Evolutionary conservation across 805 yeast species (phyloP).

Genomic region (Helenozyma baotianmanensis): DNA sequence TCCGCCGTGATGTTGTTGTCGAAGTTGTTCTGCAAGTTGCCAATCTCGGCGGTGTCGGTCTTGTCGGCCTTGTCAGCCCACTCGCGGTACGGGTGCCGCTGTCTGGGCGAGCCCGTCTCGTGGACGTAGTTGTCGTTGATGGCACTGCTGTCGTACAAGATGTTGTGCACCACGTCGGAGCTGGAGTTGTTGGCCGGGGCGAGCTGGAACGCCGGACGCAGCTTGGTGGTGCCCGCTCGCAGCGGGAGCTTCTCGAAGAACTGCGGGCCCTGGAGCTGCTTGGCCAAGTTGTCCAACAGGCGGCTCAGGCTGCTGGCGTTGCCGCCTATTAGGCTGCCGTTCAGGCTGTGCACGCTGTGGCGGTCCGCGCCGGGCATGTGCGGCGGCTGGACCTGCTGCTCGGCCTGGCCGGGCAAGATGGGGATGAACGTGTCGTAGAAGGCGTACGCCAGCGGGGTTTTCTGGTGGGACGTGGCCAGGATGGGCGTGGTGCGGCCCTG

Average conservation of each 20-base stretch:
- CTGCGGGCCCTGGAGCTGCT: constrained; percentile 31
- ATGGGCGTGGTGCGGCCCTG: no score
- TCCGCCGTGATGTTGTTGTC: constrained; percentile 12
- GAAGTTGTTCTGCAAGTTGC: constrained; percentile 20
- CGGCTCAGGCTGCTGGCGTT: constrained; percentile 2
- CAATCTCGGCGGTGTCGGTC: background rate
- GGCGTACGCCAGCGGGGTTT: constrained; percentile 31
- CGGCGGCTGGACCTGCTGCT: constrained; percentile 7
- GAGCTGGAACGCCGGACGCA: constrained; percentile 2
- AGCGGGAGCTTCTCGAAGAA: constrained; percentile 38
- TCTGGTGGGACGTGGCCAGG: constrained; percentile 4
- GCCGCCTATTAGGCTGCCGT: constrained; percentile 5
- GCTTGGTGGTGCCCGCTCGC: constrained; percentile 23
- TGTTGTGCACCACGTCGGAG: constrained; percentile 19
- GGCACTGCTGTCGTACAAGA: constrained; percentile 17
- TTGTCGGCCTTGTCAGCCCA: background rate
- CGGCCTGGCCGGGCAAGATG: constrained; percentile 20
- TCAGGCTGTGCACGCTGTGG: constrained; percentile 10
- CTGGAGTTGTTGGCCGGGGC: constrained; percentile 20
- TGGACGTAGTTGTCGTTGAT: constrained; percentile 32
- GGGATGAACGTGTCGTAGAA: constrained; percentile 42
- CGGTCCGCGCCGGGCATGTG: constrained; percentile 3
- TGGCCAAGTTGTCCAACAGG: constrained; percentile 36
- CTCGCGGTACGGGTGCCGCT: constrained; percentile 7
- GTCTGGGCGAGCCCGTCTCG: constrained; percentile 6